Evolutionary conservation across 139 green algal genomes (phyloP).

Genomic region (Haematococcus lacustris): DNA sequence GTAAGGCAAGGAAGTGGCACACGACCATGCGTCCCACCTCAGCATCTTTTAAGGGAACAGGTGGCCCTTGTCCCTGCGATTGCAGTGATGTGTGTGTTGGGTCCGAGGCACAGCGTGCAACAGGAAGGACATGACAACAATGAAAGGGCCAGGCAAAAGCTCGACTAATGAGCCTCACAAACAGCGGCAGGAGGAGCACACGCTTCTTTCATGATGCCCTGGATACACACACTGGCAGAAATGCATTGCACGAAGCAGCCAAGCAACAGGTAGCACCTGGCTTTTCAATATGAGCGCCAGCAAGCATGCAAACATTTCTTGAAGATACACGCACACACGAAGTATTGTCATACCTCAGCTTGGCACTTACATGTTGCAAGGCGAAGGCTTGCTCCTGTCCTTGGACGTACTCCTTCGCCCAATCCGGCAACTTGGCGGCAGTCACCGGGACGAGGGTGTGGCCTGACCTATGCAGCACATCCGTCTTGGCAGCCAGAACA

Average conservation of each 20-base stretch:
- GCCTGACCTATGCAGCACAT: slow-evolving; percentile 18
- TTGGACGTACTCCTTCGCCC: slow-evolving; percentile 21
- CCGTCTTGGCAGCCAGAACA: slow-evolving; percentile 13
- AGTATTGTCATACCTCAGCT: neutral
- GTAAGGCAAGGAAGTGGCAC: slow-evolving; percentile 18
- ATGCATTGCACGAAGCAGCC: neutral
- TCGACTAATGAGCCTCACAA: too few relatives aligned
- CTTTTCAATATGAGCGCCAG: neutral
- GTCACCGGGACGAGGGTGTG: slow-evolving; percentile 27
- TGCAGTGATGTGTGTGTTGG: too few relatives aligned
- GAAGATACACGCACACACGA: too few relatives aligned
- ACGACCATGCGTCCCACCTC: slow-evolving; percentile 22
- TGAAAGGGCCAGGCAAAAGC: too few relatives aligned
- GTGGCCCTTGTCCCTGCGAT: too few relatives aligned
- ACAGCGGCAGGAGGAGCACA: too few relatives aligned
- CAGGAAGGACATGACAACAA: too few relatives aligned
- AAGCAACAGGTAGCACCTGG: neutral
- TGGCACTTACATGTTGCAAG: neutral
- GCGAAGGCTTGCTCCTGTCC: slow-evolving; percentile 30
- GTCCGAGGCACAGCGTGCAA: too few relatives aligned
- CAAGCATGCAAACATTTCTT: neutral
- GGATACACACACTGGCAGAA: neutral
- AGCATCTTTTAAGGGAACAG: slow-evolving; percentile 4
- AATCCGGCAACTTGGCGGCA: slow-evolving; percentile 27
- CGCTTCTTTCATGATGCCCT: too few relatives aligned